phyloP scores from a whole-genome alignment of 345 rosid species.

The Populus pruinosa region DNA sequence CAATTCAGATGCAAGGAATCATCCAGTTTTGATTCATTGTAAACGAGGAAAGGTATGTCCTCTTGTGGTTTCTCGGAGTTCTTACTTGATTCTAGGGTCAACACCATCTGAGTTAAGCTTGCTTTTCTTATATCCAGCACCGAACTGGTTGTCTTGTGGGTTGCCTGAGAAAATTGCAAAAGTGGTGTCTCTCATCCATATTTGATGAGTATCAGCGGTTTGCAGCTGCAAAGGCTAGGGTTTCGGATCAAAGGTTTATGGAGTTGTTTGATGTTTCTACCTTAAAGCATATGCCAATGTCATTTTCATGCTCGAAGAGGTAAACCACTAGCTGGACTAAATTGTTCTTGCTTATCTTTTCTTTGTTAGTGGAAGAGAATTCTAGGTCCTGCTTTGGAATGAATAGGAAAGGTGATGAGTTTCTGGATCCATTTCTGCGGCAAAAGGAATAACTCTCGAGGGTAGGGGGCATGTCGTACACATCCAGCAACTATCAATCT shows the following conservation, averaged over 20 bases:
- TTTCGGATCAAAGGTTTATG: constrained; percentile 88
- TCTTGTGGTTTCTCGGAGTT: not conserved
- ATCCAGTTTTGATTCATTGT: constrained; percentile 86
- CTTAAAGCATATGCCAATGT: constrained; percentile 61
- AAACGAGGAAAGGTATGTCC: constrained; percentile 84
- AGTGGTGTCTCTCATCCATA: constrained; percentile 81
- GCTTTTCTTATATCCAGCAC: constrained; percentile 48
- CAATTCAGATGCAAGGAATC: constrained; percentile 74
- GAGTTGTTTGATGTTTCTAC: constrained; percentile 75
- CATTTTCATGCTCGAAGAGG: constrained; percentile 65
- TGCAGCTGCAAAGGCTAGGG: constrained; percentile 94
- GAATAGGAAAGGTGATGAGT: constrained; percentile 43
- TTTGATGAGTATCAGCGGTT: constrained; percentile 86
- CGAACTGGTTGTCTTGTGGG: constrained; percentile 95
- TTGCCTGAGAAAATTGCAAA: constrained; percentile 85
- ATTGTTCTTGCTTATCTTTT: constrained; percentile 15
- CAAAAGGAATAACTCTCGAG: constrained; percentile 19
- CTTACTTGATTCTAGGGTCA: not conserved
- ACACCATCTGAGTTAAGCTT: not conserved
- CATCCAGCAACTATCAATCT: not conserved
- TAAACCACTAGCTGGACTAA: constrained; percentile 27
- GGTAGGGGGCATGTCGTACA: constrained; percentile 12
- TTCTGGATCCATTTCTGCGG: constrained; percentile 29
- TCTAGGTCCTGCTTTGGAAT: constrained; percentile 27
- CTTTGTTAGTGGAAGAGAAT: constrained; percentile 26